Evolutionary conservation across 2,329 filamentous ascomycete species (phyloP).

Genomic region (Diaporthe batatas): DNA sequence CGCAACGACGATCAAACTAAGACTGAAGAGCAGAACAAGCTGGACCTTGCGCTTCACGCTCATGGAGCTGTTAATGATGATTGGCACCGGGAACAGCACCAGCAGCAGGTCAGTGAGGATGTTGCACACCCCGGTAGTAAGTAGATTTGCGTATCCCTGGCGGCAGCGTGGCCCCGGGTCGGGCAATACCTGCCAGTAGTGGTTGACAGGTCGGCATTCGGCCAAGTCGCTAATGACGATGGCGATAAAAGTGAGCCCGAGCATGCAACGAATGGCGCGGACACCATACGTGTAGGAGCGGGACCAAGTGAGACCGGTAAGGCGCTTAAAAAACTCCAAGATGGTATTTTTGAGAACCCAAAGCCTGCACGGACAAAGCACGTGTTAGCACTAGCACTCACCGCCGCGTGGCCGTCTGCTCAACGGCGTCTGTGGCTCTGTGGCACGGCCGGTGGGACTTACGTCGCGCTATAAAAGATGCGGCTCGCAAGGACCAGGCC

Average conservation of each 20-base stretch:
- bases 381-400: slow-evolving; percentile 47
- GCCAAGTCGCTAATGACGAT: slow-evolving; percentile 84
- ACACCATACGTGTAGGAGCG: slow-evolving; percentile 80
- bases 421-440: slow-evolving; percentile 3
- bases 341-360: slow-evolving; percentile 94
- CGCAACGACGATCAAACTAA: slow-evolving; percentile 83
- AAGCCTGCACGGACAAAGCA: slow-evolving; percentile 67
- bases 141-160: slow-evolving; percentile 86
- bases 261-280: slow-evolving; percentile 78
- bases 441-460: slow-evolving; percentile 56
- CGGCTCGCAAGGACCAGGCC: slow-evolving; percentile 84
- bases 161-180: slow-evolving; percentile 90
- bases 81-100: slow-evolving; percentile 88
- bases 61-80: slow-evolving; percentile 86
- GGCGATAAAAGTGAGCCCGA: slow-evolving; percentile 82
- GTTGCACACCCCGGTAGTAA: slow-evolving; percentile 92
- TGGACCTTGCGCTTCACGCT: slow-evolving; percentile 81
- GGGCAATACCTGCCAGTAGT: slow-evolving; percentile 86
- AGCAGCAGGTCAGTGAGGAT: slow-evolving; percentile 90
- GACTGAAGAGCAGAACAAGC: slow-evolving; percentile 83
- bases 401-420: slow-evolving; percentile 14
- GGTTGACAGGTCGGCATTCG: slow-evolving; percentile 83
- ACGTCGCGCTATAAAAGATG: slow-evolving; percentile 92
- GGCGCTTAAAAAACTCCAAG: slow-evolving; percentile 89
- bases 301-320: slow-evolving; percentile 87